Evolutionary conservation across 495 filamentous ascomycete species (phyloP).

Genomic region (Cercophora sp.): DNA sequence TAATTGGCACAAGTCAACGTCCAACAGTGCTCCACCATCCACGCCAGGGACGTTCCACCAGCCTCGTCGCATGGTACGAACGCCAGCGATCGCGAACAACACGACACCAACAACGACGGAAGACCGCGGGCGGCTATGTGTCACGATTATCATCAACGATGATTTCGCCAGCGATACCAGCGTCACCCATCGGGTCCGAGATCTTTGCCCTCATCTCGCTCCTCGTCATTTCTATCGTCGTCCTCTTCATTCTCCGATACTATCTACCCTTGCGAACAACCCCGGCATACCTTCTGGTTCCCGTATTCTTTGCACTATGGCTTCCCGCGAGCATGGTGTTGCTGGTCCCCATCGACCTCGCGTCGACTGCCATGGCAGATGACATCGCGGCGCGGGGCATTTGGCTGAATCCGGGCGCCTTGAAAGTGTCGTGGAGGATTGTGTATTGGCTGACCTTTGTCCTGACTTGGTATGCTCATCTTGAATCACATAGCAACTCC

Average conservation of each 20-base stretch:
- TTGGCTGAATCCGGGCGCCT: constrained; percentile 59
- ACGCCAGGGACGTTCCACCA: too few species aligned
- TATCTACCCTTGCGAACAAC: constrained; percentile 88
- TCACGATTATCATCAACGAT: constrained; percentile 15
- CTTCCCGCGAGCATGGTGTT: constrained; percentile 92
- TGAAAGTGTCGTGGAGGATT: constrained; percentile 86
- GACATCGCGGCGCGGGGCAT: constrained; percentile 61
- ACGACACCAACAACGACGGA: too few species aligned
- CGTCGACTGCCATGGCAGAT: constrained; percentile 71
- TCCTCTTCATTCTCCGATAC: constrained; percentile 78
- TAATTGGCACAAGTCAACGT: too few species aligned
- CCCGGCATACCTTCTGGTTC: constrained; percentile 83
- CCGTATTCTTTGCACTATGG: constrained; percentile 88
- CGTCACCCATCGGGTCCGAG: constrained; percentile 27
- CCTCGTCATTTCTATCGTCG: constrained; percentile 65
- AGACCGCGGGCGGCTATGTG: too few species aligned
- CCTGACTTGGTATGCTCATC: constrained; percentile 71
- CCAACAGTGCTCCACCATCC: too few species aligned
- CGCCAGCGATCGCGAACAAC: constrained; percentile 2
- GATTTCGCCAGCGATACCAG: constrained; percentile 12
- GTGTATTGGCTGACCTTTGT: constrained; percentile 95
- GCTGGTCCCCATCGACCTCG: constrained; percentile 92
- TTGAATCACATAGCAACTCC: neutral
- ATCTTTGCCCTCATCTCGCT: constrained; percentile 71
- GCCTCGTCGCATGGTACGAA: too few species aligned